Percentiles rank a stretch among this genome's conserved stretches.
phyloP scores from a whole-genome alignment of 2,329 filamentous ascomycete genomes.

The Myriosclerotinia scirpicola region DNA sequence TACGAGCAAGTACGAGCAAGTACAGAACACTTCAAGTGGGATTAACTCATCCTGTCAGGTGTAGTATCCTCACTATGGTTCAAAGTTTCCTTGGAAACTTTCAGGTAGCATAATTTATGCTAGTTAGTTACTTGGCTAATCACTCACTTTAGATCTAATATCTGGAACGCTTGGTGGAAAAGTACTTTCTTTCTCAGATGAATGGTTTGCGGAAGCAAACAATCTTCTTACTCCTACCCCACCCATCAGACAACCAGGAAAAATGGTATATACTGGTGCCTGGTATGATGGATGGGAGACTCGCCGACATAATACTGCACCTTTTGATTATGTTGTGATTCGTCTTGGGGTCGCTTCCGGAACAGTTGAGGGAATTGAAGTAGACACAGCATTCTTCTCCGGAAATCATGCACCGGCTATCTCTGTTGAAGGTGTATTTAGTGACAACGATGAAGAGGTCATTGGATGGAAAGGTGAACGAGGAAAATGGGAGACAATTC shows the following conservation, averaged over 20 bases:
- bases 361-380: constrained; percentile 70
- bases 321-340: constrained; percentile 67
- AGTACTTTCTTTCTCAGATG: constrained; percentile 63
- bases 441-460: constrained; percentile 63
- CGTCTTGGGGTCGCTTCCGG: constrained; percentile 69
- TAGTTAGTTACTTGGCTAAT: constrained; percentile 22
- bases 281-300: constrained; percentile 75
- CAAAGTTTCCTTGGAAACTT: neutral
- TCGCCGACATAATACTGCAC: constrained; percentile 61
- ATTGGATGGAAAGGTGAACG: constrained; percentile 58
- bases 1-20: neutral
- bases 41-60: neutral
- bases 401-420: constrained; percentile 81
- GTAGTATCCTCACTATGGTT: neutral
- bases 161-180: constrained; percentile 62
- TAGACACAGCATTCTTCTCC: constrained; percentile 79
- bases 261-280: constrained; percentile 68
- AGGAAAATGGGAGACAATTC: constrained; percentile 70
- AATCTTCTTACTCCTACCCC: constrained; percentile 65
- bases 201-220: constrained; percentile 66
- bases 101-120: neutral
- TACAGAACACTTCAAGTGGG: neutral
- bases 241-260: constrained; percentile 62
- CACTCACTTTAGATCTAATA: constrained; percentile 53
- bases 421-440: constrained; percentile 75